A percentile compares a stretch with the other conserved stretches of the same genome.
Conservation (phyloP, 1,139 yeast genomes). For the Debaryomyces psychrophilus region DNA sequence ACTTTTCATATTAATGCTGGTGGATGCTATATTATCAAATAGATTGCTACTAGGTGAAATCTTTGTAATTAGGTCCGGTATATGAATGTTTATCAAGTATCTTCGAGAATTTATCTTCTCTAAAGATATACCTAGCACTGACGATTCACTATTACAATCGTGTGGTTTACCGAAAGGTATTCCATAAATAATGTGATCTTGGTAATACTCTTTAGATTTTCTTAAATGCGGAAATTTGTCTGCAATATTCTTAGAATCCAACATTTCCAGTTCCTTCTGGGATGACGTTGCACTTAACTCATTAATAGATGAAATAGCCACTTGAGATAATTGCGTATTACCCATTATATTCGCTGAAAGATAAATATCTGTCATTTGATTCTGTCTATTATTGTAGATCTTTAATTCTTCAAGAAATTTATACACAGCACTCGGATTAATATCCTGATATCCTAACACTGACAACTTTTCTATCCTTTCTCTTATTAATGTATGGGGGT, state of each 20-base stretch:
- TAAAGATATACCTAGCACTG: slow-evolving; percentile 34
- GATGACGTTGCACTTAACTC: slow-evolving; percentile 24
- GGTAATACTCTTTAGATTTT: slow-evolving; percentile 24
- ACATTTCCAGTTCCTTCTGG: slow-evolving; percentile 4
- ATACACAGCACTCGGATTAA: slow-evolving; percentile 22
- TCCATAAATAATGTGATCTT: slow-evolving; percentile 35
- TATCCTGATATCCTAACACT: slow-evolving; percentile 16
- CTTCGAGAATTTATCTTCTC: slow-evolving; percentile 36
- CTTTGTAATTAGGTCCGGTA: slow-evolving; percentile 45
- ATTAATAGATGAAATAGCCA: slow-evolving; percentile 23
- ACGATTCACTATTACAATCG: not conserved
- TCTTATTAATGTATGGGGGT: slow-evolving; percentile 37
- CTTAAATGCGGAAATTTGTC: slow-evolving; percentile 38
- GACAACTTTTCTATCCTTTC: slow-evolving; percentile 19
- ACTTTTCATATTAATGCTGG: slow-evolving; percentile 15
- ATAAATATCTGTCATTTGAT: slow-evolving; percentile 31
- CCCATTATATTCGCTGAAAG: slow-evolving; percentile 38
- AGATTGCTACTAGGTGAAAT: slow-evolving; percentile 31
- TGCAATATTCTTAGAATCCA: not conserved
- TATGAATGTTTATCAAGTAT: slow-evolving; percentile 41
- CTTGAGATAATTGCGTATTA: slow-evolving; percentile 19
- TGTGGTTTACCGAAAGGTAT: slow-evolving; percentile 21
- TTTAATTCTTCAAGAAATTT: slow-evolving; percentile 25
- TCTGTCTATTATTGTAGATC: slow-evolving; percentile 27
- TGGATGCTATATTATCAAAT: slow-evolving; percentile 23